These are phyloP conservation scores for Gaeumannomyces sp. DNA, from an alignment of 2,329 filamentous ascomycete species.

Conservation along the genomic window DNA sequence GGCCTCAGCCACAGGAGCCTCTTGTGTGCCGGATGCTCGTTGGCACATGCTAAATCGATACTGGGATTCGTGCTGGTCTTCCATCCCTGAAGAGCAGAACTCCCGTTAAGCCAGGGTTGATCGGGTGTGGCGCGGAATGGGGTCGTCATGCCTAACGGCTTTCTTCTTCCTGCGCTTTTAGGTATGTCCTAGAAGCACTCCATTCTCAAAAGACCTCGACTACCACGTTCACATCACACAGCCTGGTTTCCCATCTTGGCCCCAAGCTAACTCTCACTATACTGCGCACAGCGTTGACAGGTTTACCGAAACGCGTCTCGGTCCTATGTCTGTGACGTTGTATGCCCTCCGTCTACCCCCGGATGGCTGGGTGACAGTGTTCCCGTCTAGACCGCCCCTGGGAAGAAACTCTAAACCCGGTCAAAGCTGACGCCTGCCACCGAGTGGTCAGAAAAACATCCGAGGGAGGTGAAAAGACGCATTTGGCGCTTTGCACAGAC, in stretches of 20 bases:
- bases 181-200: too few relatives aligned
- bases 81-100: not conserved
- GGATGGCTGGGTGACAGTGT: not conserved
- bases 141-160: too few relatives aligned
- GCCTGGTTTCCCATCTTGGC: too few relatives aligned
- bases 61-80: not conserved
- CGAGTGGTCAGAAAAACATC: not conserved
- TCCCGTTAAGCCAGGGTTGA: not conserved
- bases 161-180: too few relatives aligned
- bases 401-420: not conserved
- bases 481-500: not conserved
- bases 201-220: too few relatives aligned
- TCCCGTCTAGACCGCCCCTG: not conserved
- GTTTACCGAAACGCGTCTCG: not conserved
- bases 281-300: too few relatives aligned
- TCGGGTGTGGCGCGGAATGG: not conserved
- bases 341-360: not conserved
- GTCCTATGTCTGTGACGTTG: not conserved
- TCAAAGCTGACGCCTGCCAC: not conserved
- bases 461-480: not conserved
- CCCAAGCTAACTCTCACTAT: not conserved
- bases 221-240: too few relatives aligned
- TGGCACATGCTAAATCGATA: not conserved
- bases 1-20: not conserved
- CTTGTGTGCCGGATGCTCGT: not conserved